Evolutionary conservation across 495 filamentous ascomycete genomes (phyloP).

Genomic region (Hypoxylon intermedium): DNA sequence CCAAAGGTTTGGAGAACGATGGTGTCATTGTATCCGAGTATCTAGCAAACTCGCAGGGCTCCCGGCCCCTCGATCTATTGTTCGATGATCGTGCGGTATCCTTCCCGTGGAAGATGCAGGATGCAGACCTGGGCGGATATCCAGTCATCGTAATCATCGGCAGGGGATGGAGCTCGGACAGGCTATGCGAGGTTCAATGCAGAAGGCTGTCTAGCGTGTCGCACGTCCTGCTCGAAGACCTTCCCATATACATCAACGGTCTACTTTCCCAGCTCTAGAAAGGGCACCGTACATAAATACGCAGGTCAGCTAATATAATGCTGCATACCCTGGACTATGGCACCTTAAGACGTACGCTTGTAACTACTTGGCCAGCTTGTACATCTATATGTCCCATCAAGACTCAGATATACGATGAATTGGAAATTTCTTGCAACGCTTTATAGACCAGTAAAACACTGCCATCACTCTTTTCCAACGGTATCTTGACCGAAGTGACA

Average conservation of each 20-base stretch:
- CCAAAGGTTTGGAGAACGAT: constrained; percentile 58
- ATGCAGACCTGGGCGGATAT: constrained; percentile 89
- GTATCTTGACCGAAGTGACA: too few species aligned
- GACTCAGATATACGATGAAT: too few species aligned
- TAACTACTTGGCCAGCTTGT: too few species aligned
- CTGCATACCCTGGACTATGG: too few species aligned
- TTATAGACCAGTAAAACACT: too few species aligned
- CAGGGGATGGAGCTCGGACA: constrained; percentile 69
- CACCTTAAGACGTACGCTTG: too few species aligned
- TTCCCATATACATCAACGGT: constrained; percentile 48
- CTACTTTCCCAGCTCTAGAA: constrained; percentile 56
- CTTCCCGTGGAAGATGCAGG: constrained; percentile 82
- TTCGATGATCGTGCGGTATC: constrained; percentile 77
- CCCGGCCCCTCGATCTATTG: constrained; percentile 56
- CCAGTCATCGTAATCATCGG: constrained; percentile 83
- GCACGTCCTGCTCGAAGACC: constrained; percentile 33
- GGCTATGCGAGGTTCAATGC: constrained; percentile 78
- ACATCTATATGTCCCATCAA: too few species aligned
- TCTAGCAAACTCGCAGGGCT: constrained; percentile 43
- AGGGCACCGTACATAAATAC: too few species aligned
- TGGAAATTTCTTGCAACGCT: too few species aligned
- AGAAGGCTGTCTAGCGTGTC: constrained; percentile 55
- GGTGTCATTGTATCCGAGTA: constrained; percentile 64
- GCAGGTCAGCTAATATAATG: too few species aligned
- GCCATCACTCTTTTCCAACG: too few species aligned